Evolutionary conservation across 495 filamentous ascomycete species (phyloP), one percentile per base, ranked within the genome.

Genomic region (Cercophora sp.): DNA sequence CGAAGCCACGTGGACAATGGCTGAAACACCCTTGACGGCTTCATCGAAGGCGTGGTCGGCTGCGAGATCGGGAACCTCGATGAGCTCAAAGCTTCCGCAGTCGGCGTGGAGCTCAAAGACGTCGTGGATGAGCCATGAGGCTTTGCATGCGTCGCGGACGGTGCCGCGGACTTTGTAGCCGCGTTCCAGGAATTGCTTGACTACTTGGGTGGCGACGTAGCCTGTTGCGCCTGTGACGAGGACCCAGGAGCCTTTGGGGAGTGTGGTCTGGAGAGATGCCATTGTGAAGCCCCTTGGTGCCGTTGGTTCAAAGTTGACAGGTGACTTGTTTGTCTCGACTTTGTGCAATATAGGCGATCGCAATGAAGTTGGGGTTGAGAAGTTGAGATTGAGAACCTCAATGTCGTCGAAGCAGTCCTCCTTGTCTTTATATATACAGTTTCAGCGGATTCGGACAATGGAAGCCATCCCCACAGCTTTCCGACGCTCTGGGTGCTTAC

Each of bases 211-310:
- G 10, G 57, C 79, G 35, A 84, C 70, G 56, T 67, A 80, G 44
- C 79, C 79, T 48, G 72, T 80, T 9, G 64, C 73, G 11, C 78
- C 79, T 1, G 78, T 84, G 40, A 85, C 71, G 19, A 82, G 66
- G 43, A 73, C 56, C 11, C 57, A 27, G n/a, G 51, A 58, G 32
- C 59, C 59, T 5, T 45, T 26, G 40, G 51, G 51, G 40, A 53
- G 51, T 31, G 20, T 48, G 20, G 54, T 24, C 15, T 40, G 29
- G 15, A 15, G 54, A 24, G 3, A 18, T 8, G 35, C 9, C 35
- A 39, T 39, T 8, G 15, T 39, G 15, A 39, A 39, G n/a, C n/a
- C n/a, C n/a, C n/a, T n/a, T n/a, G n/a, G n/a, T n/a, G n/a, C n/a
- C n/a, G n/a, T n/a, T n/a, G n/a, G n/a, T n/a, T n/a, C n/a, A n/a